phyloP scores from a whole-genome alignment of 2,329 filamentous ascomycete species.

The Aspergillus fumigatus region DNA sequence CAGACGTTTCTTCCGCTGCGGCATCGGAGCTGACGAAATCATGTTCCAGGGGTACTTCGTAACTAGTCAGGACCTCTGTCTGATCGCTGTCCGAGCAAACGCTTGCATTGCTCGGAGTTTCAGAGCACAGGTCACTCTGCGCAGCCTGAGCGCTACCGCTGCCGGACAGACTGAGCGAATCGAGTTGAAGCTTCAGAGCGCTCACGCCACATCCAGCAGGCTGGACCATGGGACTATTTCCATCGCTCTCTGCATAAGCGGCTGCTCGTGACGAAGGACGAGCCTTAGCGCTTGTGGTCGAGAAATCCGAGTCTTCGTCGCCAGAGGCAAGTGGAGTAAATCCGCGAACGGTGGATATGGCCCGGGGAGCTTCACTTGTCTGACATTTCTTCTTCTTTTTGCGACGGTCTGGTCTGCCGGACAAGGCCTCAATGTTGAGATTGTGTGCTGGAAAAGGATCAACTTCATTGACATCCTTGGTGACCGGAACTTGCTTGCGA shows the following conservation, averaged over 20 bases:
- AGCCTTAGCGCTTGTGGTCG: slow-evolving; percentile 32
- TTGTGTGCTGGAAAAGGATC: slow-evolving; percentile 27
- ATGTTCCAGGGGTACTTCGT: slow-evolving; percentile 77
- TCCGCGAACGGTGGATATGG: slow-evolving; percentile 40
- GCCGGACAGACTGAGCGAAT: slow-evolving; percentile 66
- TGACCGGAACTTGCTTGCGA: slow-evolving; percentile 14
- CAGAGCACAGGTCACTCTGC: slow-evolving; percentile 44
- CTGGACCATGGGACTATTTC: slow-evolving; percentile 46
- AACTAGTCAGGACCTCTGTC: slow-evolving; percentile 71
- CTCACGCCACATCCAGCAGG: slow-evolving; percentile 67
- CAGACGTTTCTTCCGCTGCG: slow-evolving; percentile 27
- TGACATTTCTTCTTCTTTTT: slow-evolving; percentile 42
- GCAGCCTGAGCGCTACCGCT: slow-evolving; percentile 54
- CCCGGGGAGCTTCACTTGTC: slow-evolving; percentile 21
- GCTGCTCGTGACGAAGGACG: slow-evolving; percentile 28
- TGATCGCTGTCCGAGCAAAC: slow-evolving; percentile 58
- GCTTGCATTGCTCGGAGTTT: slow-evolving; percentile 53
- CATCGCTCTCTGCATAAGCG: slow-evolving; percentile 20
- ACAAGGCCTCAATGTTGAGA: slow-evolving; percentile 21
- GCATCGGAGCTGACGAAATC: slow-evolving; percentile 71
- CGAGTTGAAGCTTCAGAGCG: slow-evolving; percentile 74
- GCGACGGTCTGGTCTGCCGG: slow-evolving; percentile 24
- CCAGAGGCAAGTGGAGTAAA: slow-evolving; percentile 42
- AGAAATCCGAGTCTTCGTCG: slow-evolving; percentile 45
- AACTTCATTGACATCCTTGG: slow-evolving; percentile 15